A percentile compares a stretch with the other conserved stretches of the same genome.
Evolutionary conservation across 352 stramenopile genomes (phyloP).

Genomic region (Halophytophthora polymorphica): DNA sequence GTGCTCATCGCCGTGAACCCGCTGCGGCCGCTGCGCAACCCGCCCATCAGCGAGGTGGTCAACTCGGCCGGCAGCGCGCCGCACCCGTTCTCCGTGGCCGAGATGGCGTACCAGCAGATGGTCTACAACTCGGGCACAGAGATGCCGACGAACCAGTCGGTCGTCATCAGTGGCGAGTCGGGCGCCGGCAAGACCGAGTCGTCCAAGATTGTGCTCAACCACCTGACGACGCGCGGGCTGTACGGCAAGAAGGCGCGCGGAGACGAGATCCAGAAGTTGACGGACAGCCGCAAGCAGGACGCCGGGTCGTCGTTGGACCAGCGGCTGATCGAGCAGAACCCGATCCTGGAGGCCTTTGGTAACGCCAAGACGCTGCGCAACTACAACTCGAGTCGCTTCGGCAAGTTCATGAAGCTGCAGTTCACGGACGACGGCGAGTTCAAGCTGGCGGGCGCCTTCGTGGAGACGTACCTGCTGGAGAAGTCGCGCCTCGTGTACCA

Average conservation of each 20-base stretch:
- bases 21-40: constrained; percentile 78
- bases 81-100: constrained; percentile 86
- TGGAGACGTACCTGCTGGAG: constrained; percentile 88
- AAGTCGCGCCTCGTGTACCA: constrained; percentile 88
- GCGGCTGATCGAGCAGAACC: constrained; percentile 89
- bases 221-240: constrained; percentile 83
- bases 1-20: constrained; percentile 92
- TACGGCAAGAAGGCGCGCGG: constrained; percentile 82
- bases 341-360: constrained; percentile 94
- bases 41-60: constrained; percentile 74
- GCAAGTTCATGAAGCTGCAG: constrained; percentile 95
- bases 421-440: constrained; percentile 88
- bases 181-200: constrained; percentile 89
- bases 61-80: constrained; percentile 67
- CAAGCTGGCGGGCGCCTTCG: constrained; percentile 80
- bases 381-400: constrained; percentile 94
- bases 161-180: constrained; percentile 86
- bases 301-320: constrained; percentile 65
- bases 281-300: constrained; percentile 47
- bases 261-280: constrained; percentile 65
- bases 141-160: constrained; percentile 83
- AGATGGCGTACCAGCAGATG: constrained; percentile 92
- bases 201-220: constrained; percentile 88
- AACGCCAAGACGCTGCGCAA: constrained; percentile 95
- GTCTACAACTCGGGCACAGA: constrained; percentile 85